Evolutionary conservation across 208 protist species (phyloP).

Genomic region (Vickermania ingenoplastis): DNA sequence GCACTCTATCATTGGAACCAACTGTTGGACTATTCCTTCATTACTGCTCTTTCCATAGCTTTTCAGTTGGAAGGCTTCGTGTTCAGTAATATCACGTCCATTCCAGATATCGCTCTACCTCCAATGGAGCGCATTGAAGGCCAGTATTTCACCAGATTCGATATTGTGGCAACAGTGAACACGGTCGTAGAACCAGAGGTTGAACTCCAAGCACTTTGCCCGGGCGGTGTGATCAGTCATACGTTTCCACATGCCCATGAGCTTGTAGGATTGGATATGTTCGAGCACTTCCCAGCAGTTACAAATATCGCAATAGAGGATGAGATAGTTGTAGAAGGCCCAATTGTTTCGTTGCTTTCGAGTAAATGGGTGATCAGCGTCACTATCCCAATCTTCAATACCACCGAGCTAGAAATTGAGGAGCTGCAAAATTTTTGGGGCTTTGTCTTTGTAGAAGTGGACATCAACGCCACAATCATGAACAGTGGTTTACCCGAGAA

Average conservation of each 20-base stretch:
- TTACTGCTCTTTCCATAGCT: conserved; percentile 20
- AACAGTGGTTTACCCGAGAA: conserved; percentile 8
- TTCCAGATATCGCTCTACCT: conserved; percentile 19
- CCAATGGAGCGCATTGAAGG: conserved; percentile 13
- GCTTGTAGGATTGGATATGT: conserved; percentile 10
- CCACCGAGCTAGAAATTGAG: background rate
- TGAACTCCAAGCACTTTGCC: conserved; percentile 19
- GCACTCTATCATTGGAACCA: conserved; percentile 4
- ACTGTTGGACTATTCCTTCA: conserved; percentile 21
- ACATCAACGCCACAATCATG: conserved; percentile 28
- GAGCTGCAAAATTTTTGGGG: conserved; percentile 53
- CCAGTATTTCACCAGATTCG: conserved; percentile 24
- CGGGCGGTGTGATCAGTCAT: conserved; percentile 41
- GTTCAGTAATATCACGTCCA: conserved; percentile 14
- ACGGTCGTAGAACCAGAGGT: conserved; percentile 2
- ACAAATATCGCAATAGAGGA: conserved; percentile 4
- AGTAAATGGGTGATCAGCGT: conserved; percentile 28
- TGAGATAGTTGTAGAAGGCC: conserved; percentile 16
- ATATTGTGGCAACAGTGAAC: conserved; percentile 10
- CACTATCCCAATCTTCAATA: conserved; percentile 38
- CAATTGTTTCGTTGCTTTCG: conserved; percentile 12
- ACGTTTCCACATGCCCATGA: conserved; percentile 13
- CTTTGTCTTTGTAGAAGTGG: conserved; percentile 27
- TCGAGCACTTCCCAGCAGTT: conserved; percentile 9
- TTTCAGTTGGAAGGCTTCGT: conserved; percentile 41